Conservation (phyloP, 129 eudicot genomes). For the Mikania micrantha region DNA sequence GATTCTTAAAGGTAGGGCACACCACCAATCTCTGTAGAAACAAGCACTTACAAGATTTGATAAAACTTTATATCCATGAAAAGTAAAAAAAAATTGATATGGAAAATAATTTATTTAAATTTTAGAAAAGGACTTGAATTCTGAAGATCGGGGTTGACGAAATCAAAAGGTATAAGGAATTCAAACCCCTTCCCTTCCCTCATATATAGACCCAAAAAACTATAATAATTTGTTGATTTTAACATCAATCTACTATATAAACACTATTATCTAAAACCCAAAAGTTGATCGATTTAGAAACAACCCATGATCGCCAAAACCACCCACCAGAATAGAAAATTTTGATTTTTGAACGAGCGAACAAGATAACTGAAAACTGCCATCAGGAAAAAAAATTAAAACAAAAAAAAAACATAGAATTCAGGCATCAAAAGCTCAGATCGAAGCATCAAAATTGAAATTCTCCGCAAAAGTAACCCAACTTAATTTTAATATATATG, state of each 20-base stretch:
- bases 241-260: not conserved
- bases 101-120: slow-evolving; percentile 1
- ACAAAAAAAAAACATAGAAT: no score
- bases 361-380: not conserved
- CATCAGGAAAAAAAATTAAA: not conserved
- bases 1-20: slow-evolving; percentile 22
- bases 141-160: not conserved
- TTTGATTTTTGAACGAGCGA: slow-evolving; percentile 10
- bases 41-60: slow-evolving; percentile 14
- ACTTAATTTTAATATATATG: not conserved
- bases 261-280: slow-evolving; percentile 17
- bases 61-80: slow-evolving; percentile 3
- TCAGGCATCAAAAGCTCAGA: slow-evolving; percentile 21
- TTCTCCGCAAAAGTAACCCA: slow-evolving; percentile 7
- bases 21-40: slow-evolving; percentile 13
- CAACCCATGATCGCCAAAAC: slow-evolving; percentile 19
- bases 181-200: slow-evolving; percentile 35
- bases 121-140: slow-evolving; percentile 3
- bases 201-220: no score
- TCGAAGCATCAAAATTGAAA: slow-evolving; percentile 30
- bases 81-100: not conserved
- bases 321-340: slow-evolving; percentile 9
- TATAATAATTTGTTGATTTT: not conserved
- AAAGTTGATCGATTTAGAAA: slow-evolving; percentile 33
- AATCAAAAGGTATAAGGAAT: slow-evolving; percentile 3